A percentile compares a stretch with the other conserved stretches of the same genome.
phyloP scores from a whole-genome alignment of 1,284 basidiomycete species.

The Puccinia hordei region DNA sequence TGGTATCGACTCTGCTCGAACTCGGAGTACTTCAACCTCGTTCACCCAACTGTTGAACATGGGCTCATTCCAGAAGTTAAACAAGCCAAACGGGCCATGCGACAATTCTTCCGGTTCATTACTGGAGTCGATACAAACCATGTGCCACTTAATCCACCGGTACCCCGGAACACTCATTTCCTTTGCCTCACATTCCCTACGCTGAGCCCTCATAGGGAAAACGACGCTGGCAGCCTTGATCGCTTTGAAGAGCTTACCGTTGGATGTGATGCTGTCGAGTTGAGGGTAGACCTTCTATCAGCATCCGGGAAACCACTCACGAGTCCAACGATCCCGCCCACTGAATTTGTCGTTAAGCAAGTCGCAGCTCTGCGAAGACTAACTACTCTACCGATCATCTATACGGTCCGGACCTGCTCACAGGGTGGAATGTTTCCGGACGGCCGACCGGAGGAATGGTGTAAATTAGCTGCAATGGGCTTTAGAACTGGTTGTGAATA shows the following conservation, averaged over 20 bases:
- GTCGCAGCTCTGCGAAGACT: slow-evolving; percentile 75
- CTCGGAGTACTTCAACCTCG: slow-evolving; percentile 80
- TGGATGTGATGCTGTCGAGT: slow-evolving; percentile 90
- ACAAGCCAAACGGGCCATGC: slow-evolving; percentile 61
- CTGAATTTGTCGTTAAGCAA: slow-evolving; percentile 77
- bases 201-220: slow-evolving; percentile 65
- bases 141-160: slow-evolving; percentile 63
- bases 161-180: slow-evolving; percentile 74
- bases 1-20: slow-evolving; percentile 85
- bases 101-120: slow-evolving; percentile 82
- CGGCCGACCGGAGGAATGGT: slow-evolving; percentile 69
- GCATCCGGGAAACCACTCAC: slow-evolving; percentile 62
- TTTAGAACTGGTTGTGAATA: slow-evolving; percentile 86
- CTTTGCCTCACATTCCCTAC: slow-evolving; percentile 83
- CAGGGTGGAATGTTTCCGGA: slow-evolving; percentile 90
- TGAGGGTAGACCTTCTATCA: slow-evolving; percentile 86
- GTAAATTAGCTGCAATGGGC: slow-evolving; percentile 76
- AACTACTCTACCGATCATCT: slow-evolving; percentile 83
- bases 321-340: slow-evolving; percentile 68
- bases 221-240: slow-evolving; percentile 65
- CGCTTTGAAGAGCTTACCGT: slow-evolving; percentile 72
- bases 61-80: slow-evolving; percentile 53
- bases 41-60: slow-evolving; percentile 53
- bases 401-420: slow-evolving; percentile 80
- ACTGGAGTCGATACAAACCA: slow-evolving; percentile 71